Evolutionary conservation across 73 alveolate genomes (phyloP).

Genomic region (Durusdinium trenchii): DNA sequence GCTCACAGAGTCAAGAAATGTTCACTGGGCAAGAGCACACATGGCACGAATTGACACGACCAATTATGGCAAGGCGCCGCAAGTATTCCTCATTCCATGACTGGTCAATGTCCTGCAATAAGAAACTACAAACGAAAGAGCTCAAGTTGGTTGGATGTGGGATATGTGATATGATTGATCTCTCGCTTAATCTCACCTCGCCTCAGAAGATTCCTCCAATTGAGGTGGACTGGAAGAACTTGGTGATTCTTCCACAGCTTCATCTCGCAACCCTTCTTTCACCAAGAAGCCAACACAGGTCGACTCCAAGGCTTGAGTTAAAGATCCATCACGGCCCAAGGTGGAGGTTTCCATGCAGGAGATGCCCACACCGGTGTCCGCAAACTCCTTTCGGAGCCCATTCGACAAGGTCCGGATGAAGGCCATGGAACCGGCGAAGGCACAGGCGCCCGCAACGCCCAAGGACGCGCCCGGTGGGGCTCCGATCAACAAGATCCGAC

Average conservation of each 20-base stretch:
- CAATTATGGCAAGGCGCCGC: neutral
- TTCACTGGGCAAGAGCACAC: neutral
- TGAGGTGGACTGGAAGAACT: neutral
- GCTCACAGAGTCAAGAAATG: neutral
- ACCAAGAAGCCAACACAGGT: conserved; percentile 90
- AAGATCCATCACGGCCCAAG: conserved; percentile 67
- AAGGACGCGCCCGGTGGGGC: conserved; percentile 21
- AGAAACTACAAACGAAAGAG: neutral
- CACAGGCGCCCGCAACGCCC: conserved; percentile 83
- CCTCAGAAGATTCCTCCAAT: neutral
- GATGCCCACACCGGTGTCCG: conserved; percentile 83
- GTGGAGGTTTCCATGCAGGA: conserved; percentile 76
- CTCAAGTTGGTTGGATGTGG: neutral
- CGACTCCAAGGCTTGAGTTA: conserved; percentile 51
- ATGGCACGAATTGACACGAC: neutral
- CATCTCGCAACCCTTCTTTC: neutral
- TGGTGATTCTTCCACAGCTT: neutral
- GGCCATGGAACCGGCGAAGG: conserved; percentile 95
- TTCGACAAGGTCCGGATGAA: conserved; percentile 66
- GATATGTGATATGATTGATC: too few relatives aligned
- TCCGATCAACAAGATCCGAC: conserved; percentile 79
- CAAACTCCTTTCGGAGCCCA: conserved; percentile 71
- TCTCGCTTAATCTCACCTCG: neutral
- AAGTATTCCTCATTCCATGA: conserved; percentile 63
- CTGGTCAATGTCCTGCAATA: neutral